These are phyloP conservation scores for Russula griseocarnosa DNA, from an alignment of 768 basidiomycete genomes.

Conservation along the genomic window DNA sequence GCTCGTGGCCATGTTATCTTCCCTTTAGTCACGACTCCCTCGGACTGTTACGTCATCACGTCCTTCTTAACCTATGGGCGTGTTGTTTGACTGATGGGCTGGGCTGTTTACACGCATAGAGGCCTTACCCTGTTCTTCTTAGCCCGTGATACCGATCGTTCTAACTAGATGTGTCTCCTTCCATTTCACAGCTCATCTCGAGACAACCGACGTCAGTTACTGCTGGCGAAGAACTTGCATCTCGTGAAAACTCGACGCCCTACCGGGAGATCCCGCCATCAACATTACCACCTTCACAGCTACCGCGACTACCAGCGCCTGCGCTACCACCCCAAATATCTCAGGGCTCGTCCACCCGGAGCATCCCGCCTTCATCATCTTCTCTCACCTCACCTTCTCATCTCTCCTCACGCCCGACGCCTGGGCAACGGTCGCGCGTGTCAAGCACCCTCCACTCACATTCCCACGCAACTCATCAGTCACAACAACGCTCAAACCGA, in stretches of 20 bases:
- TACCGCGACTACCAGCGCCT: neutral
- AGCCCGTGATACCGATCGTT: neutral
- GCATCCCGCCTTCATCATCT: slow-evolving; percentile 19
- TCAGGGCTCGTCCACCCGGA: slow-evolving; percentile 19
- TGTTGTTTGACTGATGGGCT: neutral
- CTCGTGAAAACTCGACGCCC: neutral
- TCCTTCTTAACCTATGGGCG: neutral
- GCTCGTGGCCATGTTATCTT: neutral
- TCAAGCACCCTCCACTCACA: slow-evolving; percentile 12
- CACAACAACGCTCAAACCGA: slow-evolving; percentile 3
- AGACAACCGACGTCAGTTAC: neutral
- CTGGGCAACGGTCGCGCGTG: slow-evolving; percentile 5
- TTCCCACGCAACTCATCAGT: neutral
- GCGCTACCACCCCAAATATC: slow-evolving; percentile 8
- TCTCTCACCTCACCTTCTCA: slow-evolving; percentile 11
- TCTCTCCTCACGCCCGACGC: neutral
- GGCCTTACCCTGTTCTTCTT: neutral
- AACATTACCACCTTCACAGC: neutral
- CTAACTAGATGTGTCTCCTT: neutral
- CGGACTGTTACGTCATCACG: neutral
- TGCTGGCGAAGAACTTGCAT: neutral
- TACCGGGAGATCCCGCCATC: neutral
- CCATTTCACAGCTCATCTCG: slow-evolving; percentile 6
- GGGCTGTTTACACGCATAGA: neutral
- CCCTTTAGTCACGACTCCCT: neutral